Evolutionary conservation across 2,329 filamentous ascomycete genomes (phyloP), one percentile per base, ranked within the genome.

Genomic region (Aspergillus aculeatus): DNA sequence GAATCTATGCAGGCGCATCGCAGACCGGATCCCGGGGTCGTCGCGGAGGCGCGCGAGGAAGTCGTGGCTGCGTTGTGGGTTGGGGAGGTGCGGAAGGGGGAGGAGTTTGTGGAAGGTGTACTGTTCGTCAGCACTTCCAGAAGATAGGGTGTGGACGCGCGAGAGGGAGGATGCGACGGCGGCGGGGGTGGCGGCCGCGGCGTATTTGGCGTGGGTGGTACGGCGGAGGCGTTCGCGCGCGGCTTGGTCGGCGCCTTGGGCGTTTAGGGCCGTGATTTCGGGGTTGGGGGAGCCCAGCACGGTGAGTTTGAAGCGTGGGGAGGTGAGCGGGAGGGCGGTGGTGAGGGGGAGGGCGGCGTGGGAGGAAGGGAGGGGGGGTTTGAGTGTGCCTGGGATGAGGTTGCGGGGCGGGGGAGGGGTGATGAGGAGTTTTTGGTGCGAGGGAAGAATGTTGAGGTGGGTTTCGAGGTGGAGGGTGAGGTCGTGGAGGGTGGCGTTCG

Each of bases 1-100:
- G 80, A 96, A 97, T 64, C 87, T 85, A 79, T 96, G 93, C 68
- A 87, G 88, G 16, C 84, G 81, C 95, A 99, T 99, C 1, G 87
- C 84, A 0, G 88, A 82, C 64, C 88, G 88, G 76, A 99, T 94
- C 7, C 95, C 95, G 0, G 91, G 88, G 73, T 99, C 95, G 62
- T 89, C 84, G 64, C 87, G 87, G 3, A 99, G 82, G 0, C 90
- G 85, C 72, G 89, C 82, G 2, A 99, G 84, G 67, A 94, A 91
- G 0, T 83, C 79, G 4, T 87, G 82, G 11, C 88, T 90, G 56
- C 87, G 86, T 24, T 88, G 83, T 0, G 93, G 89, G 57, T 89
- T 84, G 0, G 92, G 92, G 0, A 98, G 87, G 68, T 94, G 87
- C 0, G 85, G 79, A 0, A 99, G 83, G 0, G 93, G 90, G 1